These are phyloP conservation scores for Skeletonema tropicum DNA, from an alignment of 108 stramenopile species.

Conservation along the genomic window DNA sequence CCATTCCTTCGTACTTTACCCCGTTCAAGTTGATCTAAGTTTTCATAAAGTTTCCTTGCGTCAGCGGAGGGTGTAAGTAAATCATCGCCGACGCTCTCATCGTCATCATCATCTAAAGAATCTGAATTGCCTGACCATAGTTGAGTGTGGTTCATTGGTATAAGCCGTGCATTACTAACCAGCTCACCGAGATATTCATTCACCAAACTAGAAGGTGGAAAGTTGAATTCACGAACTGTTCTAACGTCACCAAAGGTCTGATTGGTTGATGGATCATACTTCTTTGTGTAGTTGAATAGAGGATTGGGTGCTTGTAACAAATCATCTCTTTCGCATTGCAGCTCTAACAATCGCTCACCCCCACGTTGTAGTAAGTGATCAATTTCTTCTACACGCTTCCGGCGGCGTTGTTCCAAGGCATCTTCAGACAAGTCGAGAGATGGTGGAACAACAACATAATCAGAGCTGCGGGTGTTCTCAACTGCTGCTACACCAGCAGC, in stretches of 20 bases:
- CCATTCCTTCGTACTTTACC: slow-evolving; percentile 16
- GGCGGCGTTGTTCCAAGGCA: slow-evolving; percentile 55
- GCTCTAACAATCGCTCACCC: slow-evolving; percentile 58
- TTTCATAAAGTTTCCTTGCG: slow-evolving; percentile 64
- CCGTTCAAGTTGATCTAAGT: slow-evolving; percentile 31
- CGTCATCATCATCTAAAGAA: slow-evolving; percentile 61
- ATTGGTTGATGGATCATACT: slow-evolving; percentile 44
- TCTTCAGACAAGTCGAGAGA: slow-evolving; percentile 44
- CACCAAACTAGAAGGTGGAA: slow-evolving; percentile 80
- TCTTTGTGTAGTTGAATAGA: slow-evolving; percentile 80
- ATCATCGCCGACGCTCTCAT: slow-evolving; percentile 66
- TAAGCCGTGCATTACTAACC: slow-evolving; percentile 61
- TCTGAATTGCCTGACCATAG: slow-evolving; percentile 71
- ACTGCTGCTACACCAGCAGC: neutral
- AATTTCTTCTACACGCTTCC: slow-evolving; percentile 76
- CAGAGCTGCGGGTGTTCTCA: slow-evolving; percentile 4
- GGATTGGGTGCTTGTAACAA: slow-evolving; percentile 84
- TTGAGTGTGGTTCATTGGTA: slow-evolving; percentile 83
- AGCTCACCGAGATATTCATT: slow-evolving; percentile 86
- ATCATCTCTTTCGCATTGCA: slow-evolving; percentile 87
- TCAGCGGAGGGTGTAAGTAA: slow-evolving; percentile 68
- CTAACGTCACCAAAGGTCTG: slow-evolving; percentile 41
- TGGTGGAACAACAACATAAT: slow-evolving; percentile 40
- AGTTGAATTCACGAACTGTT: slow-evolving; percentile 71
- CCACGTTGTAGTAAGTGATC: slow-evolving; percentile 66